phyloP scores from a whole-genome alignment of 2,329 filamentous ascomycete genomes.

The Colletotrichum cereale region DNA sequence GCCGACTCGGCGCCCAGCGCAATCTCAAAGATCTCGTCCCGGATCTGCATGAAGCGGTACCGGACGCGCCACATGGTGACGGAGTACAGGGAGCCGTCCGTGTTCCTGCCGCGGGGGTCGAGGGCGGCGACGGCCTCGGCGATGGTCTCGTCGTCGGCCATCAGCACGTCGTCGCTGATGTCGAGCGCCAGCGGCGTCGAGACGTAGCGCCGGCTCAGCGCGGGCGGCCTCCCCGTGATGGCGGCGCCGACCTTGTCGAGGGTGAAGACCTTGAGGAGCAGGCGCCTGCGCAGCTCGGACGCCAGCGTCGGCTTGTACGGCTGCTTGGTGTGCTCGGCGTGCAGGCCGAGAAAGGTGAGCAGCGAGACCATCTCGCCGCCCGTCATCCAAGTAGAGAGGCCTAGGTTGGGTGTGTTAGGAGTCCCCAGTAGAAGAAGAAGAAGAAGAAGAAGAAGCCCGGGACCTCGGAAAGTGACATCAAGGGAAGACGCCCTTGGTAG shows the following conservation, averaged over 20 bases:
- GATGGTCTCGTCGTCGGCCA: constrained; percentile 58
- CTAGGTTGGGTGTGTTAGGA: constrained; percentile 38
- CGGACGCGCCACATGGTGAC: constrained; percentile 61
- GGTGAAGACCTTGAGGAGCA: constrained; percentile 54
- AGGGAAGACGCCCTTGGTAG: not conserved
- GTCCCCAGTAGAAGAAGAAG: too few relatives aligned
- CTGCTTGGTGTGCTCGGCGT: constrained; percentile 44
- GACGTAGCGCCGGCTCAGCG: constrained; percentile 65
- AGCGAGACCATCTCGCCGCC: constrained; percentile 53
- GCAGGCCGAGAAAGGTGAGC: constrained; percentile 53
- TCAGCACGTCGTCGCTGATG: constrained; percentile 61
- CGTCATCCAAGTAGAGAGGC: constrained; percentile 53
- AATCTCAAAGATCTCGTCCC: constrained; percentile 71
- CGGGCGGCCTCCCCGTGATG: constrained; percentile 67
- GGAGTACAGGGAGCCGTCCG: constrained; percentile 55
- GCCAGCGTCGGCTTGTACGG: constrained; percentile 50
- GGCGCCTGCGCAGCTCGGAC: constrained; percentile 51
- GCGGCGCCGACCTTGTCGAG: constrained; percentile 64
- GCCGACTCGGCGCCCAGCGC: constrained; percentile 58
- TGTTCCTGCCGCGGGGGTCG: constrained; percentile 66
- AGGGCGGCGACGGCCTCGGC: constrained; percentile 53
- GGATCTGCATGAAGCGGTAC: constrained; percentile 60
- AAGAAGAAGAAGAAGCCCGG: too few relatives aligned
- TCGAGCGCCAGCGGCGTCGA: constrained; percentile 67
- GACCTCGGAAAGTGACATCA: not conserved